Conservation (phyloP, 2,329 filamentous ascomycete species). For the Exophiala sideris region DNA sequence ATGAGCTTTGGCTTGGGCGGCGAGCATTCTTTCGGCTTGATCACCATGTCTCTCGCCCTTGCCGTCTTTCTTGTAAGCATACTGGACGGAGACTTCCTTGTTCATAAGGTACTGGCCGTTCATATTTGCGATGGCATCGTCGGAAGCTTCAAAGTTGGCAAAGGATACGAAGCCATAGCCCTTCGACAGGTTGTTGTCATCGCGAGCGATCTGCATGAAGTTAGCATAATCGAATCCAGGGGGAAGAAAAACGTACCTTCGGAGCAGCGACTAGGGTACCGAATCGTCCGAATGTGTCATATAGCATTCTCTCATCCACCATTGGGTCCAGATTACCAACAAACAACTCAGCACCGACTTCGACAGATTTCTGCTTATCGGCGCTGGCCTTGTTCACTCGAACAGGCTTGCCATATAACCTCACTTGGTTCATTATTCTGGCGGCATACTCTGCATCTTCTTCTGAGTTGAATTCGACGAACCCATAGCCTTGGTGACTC, state of each 20-base stretch:
- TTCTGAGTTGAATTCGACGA: conserved; percentile 96
- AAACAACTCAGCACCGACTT: conserved; percentile 95
- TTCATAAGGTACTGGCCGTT: conserved; percentile 95
- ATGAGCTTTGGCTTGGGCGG: conserved; percentile 87
- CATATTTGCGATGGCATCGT: conserved; percentile 88
- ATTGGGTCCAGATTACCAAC: conserved; percentile 91
- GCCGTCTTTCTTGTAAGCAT: conserved; percentile 98
- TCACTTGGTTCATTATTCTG: conserved; percentile 93
- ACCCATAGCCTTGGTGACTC: conserved; percentile 95
- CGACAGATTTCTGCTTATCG: conserved; percentile 88
- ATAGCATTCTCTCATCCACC: conserved; percentile 93
- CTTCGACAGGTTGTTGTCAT: conserved; percentile 84
- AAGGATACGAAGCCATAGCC: conserved; percentile 96
- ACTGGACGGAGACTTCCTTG: conserved; percentile 94
- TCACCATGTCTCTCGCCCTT: conserved; percentile 96
- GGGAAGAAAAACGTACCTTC: conserved; percentile 58
- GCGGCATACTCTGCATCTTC: conserved; percentile 95
- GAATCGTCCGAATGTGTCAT: conserved; percentile 92
- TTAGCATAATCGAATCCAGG: conserved; percentile 27
- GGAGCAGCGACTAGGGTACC: conserved; percentile 78
- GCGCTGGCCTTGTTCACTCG: conserved; percentile 92
- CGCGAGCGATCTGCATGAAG: conserved; percentile 63
- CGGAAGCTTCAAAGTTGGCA: conserved; percentile 86
- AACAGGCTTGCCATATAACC: conserved; percentile 88
- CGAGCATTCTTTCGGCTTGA: conserved; percentile 85